phyloP scores from a whole-genome alignment of 345 rosid species.

The Citrus hindsii region DNA sequence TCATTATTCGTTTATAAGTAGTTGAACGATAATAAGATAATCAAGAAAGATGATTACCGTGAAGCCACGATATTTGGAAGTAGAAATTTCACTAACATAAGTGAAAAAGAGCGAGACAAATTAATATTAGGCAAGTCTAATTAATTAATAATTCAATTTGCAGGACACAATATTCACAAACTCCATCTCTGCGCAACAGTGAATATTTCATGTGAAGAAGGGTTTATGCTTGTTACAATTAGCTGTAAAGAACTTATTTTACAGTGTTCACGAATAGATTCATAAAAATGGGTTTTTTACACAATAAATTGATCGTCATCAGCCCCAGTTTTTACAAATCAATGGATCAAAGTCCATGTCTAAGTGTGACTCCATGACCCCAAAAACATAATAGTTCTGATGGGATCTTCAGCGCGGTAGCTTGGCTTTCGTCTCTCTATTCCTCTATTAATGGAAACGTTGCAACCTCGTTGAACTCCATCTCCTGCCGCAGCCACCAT shows the following conservation, averaged over 20 bases:
- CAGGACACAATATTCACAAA: neutral
- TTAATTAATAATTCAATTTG: neutral
- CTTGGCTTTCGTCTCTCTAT: conserved; percentile 33
- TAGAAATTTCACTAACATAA: too few relatives aligned
- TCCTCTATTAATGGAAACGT: conserved; percentile 12
- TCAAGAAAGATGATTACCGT: neutral
- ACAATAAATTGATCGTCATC: neutral
- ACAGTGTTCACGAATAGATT: neutral
- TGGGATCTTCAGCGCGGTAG: conserved; percentile 41
- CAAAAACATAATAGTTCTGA: conserved; percentile 60
- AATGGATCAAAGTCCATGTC: neutral
- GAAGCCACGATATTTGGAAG: too few relatives aligned
- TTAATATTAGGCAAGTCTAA: neutral
- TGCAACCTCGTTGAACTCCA: neutral
- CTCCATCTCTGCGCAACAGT: neutral
- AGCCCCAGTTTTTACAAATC: neutral
- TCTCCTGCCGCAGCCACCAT: conserved; percentile 10
- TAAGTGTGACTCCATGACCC: conserved; percentile 60
- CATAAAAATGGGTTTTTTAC: neutral
- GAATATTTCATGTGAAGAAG: neutral
- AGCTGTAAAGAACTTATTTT: neutral
- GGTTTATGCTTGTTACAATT: neutral
- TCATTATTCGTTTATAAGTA: too few relatives aligned
- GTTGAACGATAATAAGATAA: neutral
- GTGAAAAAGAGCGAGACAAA: neutral